Evolutionary conservation across 2,329 filamentous ascomycete species (phyloP).

Genomic region (Cytospora schulzeri): DNA sequence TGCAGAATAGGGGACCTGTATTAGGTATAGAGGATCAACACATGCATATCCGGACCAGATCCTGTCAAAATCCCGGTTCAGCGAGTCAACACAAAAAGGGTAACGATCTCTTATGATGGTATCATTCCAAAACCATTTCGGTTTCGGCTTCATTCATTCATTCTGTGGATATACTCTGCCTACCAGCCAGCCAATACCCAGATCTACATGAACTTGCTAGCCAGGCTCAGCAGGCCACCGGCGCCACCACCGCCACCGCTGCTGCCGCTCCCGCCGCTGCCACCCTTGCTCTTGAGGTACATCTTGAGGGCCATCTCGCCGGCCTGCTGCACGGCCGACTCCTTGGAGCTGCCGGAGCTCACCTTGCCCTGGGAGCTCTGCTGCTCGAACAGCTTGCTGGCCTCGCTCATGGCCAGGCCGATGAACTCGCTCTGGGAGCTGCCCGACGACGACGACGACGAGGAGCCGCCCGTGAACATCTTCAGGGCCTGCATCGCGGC

Average conservation of each 20-base stretch:
- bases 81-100: neutral
- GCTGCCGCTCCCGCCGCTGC: slow-evolving; percentile 47
- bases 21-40: no score
- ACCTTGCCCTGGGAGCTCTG: slow-evolving; percentile 58
- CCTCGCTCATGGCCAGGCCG: slow-evolving; percentile 84
- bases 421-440: slow-evolving; percentile 74
- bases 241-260: slow-evolving; percentile 44
- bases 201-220: slow-evolving; percentile 49
- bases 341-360: slow-evolving; percentile 68
- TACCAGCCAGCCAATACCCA: neutral
- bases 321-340: slow-evolving; percentile 76
- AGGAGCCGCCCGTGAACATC: slow-evolving; percentile 65
- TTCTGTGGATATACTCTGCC: neutral
- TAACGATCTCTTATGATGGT: neutral
- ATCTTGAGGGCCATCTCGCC: slow-evolving; percentile 88
- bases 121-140: neutral
- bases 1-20: no score
- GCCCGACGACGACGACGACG: slow-evolving; percentile 38
- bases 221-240: slow-evolving; percentile 47
- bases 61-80: no score
- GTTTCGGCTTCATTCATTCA: no score
- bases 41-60: no score
- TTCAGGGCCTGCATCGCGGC: slow-evolving; percentile 82
- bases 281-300: slow-evolving; percentile 75
- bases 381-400: slow-evolving; percentile 71